Evolutionary conservation across 768 basidiomycete species (phyloP), one percentile per base, ranked within the genome.

Genomic region (Terana coerulea): DNA sequence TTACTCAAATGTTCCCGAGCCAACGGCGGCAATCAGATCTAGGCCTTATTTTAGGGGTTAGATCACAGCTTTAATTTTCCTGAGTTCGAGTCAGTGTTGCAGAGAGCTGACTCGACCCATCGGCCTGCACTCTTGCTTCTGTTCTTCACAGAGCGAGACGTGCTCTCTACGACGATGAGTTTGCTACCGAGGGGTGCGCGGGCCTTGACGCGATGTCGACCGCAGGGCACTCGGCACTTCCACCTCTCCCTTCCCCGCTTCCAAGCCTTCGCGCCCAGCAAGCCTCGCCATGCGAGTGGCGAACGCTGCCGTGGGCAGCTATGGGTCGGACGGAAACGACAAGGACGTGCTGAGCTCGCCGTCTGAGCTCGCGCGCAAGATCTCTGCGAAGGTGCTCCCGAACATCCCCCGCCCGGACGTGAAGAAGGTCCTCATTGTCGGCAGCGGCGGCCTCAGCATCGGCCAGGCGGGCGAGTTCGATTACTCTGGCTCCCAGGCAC

Each of bases 381-480:
- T 99, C 52, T 97, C 94, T 9, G 94, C 95, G 26, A 91, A 87
- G 61, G 95, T 98, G 51, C 78, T 99, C 19, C 95, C 97, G 29
- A 89, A 91, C 64, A 77, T 98, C 29, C 86, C 89, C 36, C 84
- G 92, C 31, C 91, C 95, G 12, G 83, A 97, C 59, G 94, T 98
- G 46, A 83, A 88, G 68, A 94, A 93, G 64, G 97, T 98, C 46
- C 81, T 98, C 59, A 92, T 98, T 54, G 93, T 99, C 21, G 97
- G 97, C 52, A 89, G 86, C 59, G 97, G 97, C 59, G 97, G 97
- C 48, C 83, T 99, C 40, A 88, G 85, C 62, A 99, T 99, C 51
- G 97, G 97, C 25, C 97, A 99, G 69, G 97, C 97, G 4, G 97
- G 97, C 68, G 97, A 99, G 72, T 99, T 99, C 69, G 97, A 99